Base-by-base conservation (phyloP, 306 rosid species). In the Vachellia collinsii region DNA sequence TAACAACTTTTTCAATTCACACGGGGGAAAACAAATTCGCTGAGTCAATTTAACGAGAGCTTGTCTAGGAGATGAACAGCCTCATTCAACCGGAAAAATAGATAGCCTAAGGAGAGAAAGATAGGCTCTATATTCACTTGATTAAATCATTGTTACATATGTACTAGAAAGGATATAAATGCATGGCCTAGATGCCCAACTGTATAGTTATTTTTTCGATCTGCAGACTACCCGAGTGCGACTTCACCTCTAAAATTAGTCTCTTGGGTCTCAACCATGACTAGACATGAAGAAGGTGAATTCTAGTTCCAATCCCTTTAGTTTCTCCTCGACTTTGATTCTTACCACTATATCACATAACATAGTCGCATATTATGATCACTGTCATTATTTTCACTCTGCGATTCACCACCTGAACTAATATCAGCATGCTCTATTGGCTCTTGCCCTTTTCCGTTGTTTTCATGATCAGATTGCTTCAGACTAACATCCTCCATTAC, bases 391-490 rank as follows among this genome's bases (percentile, higher is more conserved):
- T 44, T 83, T 82, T 78, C 79, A 75, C 68, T 51, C n/a, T 50
- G 78, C 47, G 63, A 39, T 78, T 92, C 85, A 74, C 63, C 75
- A 68, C 74, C 74, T 34, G 75, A 46, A 41, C 75, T 76, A 59
- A 76, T 63, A 69, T 77, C 83, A 46, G 70, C 78, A 85, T 85
- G 89, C 47, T 79, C 63, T 70, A 76, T 84, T 25, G 81, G 44
- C 82, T 76, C 85, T 71, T 86, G 39, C 80, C 76, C 85, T 74
- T 86, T 90, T 34, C 64, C 58, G 62, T 76, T 73, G 81, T 72
- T 74, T 81, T 58, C 88, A 56, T 61, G 67, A 82, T 82, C 86
- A 20, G 80, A 76, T 82, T 82, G 86, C 79, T 76, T 85, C 90
- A 64, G 78, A 72, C 67, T 85, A 74, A 53, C 80, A 51, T 85